These are phyloP conservation scores for Diutina ranongensis DNA, from an alignment of 1,139 yeast genomes.

Conservation along the genomic window DNA sequence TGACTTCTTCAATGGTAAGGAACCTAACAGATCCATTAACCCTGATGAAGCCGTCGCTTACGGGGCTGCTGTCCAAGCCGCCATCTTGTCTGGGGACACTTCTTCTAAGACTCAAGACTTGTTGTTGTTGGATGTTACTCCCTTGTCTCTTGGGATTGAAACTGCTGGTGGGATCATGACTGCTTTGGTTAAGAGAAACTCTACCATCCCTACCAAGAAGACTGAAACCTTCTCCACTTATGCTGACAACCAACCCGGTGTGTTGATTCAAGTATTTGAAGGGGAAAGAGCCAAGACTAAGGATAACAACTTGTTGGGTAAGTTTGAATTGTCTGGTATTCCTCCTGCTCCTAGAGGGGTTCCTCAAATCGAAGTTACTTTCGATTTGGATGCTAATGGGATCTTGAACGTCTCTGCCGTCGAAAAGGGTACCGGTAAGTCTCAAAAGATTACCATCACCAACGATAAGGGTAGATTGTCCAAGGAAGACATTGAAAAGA, in stretches of 20 bases:
- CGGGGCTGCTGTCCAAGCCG: constrained; percentile 71
- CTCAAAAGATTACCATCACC: constrained; percentile 87
- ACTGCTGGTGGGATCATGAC: constrained; percentile 98
- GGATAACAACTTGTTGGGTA: constrained; percentile 7
- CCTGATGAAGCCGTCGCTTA: constrained; percentile 66
- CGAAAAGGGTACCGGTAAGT: constrained; percentile 14
- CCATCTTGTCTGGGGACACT: constrained; percentile 71
- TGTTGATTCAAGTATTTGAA: constrained; percentile 7
- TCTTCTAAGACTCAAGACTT: constrained; percentile 11
- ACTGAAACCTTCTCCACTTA: constrained; percentile 95
- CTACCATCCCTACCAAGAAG: constrained; percentile 94
- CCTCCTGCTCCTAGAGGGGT: constrained; percentile 7
- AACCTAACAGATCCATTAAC: constrained; percentile 90
- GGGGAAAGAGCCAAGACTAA: constrained; percentile 6
- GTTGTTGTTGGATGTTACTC: constrained; percentile 70
- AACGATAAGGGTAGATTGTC: constrained; percentile 96
- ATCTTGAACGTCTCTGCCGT: constrained; percentile 7
- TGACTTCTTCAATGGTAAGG: constrained; percentile 81
- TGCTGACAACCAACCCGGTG: constrained; percentile 16
- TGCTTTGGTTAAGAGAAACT: constrained; percentile 91
- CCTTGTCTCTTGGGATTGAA: constrained; percentile 92
- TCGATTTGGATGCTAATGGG: constrained; percentile 7
- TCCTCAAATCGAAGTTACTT: constrained; percentile 9
- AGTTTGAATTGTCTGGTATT: constrained; percentile 7
- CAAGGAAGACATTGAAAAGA: constrained; percentile 84